Evolutionary conservation across 2,329 filamentous ascomycete genomes (phyloP), one percentile per base, ranked within the genome.

Genomic region (Beauveria sp.): DNA sequence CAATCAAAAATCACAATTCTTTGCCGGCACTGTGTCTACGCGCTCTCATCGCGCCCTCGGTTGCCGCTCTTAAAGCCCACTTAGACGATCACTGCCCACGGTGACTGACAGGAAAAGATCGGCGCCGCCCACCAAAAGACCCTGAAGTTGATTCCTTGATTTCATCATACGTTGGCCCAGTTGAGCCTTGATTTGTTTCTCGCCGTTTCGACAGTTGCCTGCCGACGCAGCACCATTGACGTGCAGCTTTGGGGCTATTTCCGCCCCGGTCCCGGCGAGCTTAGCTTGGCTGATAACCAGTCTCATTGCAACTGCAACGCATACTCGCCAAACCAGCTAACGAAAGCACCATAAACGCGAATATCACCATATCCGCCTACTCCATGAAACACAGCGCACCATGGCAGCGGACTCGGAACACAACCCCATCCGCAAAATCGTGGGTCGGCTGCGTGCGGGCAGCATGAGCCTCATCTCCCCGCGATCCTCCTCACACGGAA

Each of bases 391-490:
- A 20, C 37, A 20, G 5, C 28, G 34, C 57, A 60, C 6, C 14
- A 61, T 61, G 58, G 34, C 58, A 10, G 18, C 28, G 43, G 58
- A 61, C 24, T 24, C 18, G 5, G 51, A 55, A 10, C 50, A 24
- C n/a, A 61, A 61, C 20, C 43, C 41, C 20, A 50, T 61, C 43
- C 51, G 50, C 51, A 61, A 55, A 24, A 55, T 61, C 30, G 58
- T 61, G n/a, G 50, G 58, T 22, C 50, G 58, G n/a, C 58, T 61
- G 22, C 58, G 58, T 20, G 58, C 58, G 6, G 58, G 58, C 22
- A 61, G 58, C 58, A 55, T 61, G 58, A 55, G 53, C 46, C 59
- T 61, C 37, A 51, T 61, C 22, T 56, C 53, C 24, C 44, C 52
- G 26, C 59, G 47, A 34, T 47, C 59, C 24, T 51, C 52, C 22